Evolutionary conservation across 805 yeast species (phyloP).

Genomic region (Yamadazyma akitaensis): DNA sequence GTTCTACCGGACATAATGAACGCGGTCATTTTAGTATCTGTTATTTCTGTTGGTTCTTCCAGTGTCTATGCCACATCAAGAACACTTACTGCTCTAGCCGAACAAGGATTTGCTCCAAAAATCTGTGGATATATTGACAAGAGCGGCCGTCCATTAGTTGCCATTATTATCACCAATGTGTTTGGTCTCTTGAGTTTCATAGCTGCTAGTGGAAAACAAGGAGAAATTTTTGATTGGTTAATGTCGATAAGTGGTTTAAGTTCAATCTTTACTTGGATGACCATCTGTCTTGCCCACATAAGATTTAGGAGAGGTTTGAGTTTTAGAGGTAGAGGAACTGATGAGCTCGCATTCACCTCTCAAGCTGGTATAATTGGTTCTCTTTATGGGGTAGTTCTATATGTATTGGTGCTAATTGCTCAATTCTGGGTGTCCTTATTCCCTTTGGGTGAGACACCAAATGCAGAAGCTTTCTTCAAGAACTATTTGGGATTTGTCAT

Average conservation of each 20-base stretch:
- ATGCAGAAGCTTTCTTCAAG: constrained; percentile 33
- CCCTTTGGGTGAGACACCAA: constrained; percentile 36
- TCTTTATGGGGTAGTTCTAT: constrained; percentile 27
- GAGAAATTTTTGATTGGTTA: constrained; percentile 37
- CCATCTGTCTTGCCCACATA: constrained; percentile 38
- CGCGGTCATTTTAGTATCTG: constrained; percentile 65
- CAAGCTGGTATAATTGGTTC: constrained; percentile 40
- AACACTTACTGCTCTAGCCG: constrained; percentile 64
- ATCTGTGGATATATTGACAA: constrained; percentile 68
- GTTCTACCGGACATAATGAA: constrained; percentile 71
- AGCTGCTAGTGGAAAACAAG: constrained; percentile 42
- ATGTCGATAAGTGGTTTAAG: constrained; percentile 40
- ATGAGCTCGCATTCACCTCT: constrained; percentile 34
- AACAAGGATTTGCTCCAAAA: constrained; percentile 61
- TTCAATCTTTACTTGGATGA: constrained; percentile 40
- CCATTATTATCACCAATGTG: constrained; percentile 50
- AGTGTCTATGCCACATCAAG: constrained; percentile 70
- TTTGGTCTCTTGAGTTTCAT: constrained; percentile 59
- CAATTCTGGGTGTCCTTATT: constrained; percentile 42
- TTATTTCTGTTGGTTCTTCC: constrained; percentile 71
- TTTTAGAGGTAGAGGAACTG: constrained; percentile 32
- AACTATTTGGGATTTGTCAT: constrained; percentile 38
- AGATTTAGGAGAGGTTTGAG: constrained; percentile 38
- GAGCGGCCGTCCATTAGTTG: constrained; percentile 74
- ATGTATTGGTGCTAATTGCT: constrained; percentile 37